A percentile compares a stretch with the other conserved stretches of the same genome.
Evolutionary conservation across 441 rosid genomes (phyloP).

Genomic region (Adansonia grandidieri): DNA sequence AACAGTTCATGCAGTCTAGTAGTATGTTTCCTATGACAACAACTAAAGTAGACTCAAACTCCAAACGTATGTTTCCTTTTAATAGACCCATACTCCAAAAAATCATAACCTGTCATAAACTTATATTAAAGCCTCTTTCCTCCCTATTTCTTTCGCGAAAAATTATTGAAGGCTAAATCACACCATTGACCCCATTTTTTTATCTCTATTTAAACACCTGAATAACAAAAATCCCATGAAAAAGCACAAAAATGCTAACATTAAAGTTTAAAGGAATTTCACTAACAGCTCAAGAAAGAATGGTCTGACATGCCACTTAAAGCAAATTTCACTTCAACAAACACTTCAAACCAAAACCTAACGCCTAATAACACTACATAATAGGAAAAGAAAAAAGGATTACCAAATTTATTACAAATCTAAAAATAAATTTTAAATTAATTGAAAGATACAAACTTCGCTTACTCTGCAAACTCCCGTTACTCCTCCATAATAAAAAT

Average conservation of each 20-base stretch:
- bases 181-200: not conserved
- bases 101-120: not conserved
- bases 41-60: not conserved
- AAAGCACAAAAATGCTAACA: not conserved
- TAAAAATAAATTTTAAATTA: conserved; percentile 4
- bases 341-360: conserved; percentile 4
- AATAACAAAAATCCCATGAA: not conserved
- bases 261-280: not conserved
- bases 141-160: conserved; percentile 6
- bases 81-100: not conserved
- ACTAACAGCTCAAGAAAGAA: not conserved
- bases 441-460: conserved; percentile 10
- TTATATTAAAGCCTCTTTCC: not conserved
- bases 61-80: not conserved
- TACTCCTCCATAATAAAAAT: not conserved
- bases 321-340: not conserved
- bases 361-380: not conserved
- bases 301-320: not conserved
- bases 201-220: not conserved
- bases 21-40: not conserved
- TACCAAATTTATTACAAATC: not conserved
- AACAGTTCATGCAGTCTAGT: conserved; percentile 12
- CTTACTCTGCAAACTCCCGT: not conserved
- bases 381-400: not conserved
- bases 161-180: not conserved